Conservation (phyloP, 1,139 yeast species). For the Sugiyamaella neomexicana region DNA sequence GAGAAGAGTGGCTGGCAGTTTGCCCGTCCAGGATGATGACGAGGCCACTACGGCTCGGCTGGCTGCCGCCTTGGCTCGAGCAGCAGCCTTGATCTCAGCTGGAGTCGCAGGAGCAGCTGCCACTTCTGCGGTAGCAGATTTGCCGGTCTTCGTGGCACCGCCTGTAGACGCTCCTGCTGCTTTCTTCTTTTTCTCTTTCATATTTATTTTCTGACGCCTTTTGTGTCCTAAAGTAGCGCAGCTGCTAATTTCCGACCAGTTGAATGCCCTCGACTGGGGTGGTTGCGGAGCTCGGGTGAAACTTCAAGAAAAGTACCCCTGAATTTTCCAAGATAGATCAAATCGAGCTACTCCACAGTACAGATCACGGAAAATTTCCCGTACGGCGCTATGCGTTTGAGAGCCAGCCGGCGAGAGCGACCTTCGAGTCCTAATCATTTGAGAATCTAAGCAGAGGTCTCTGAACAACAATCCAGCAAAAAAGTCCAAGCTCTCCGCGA, state of each 20-base stretch:
- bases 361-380: background rate
- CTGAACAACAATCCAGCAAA: no score
- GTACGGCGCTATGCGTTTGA: slow-evolving; percentile 1
- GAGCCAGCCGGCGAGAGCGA: no score
- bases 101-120: slow-evolving; percentile 7
- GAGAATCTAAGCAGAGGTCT: no score
- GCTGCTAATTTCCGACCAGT: no score
- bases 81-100: slow-evolving; percentile 16
- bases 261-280: no score
- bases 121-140: background rate
- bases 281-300: no score
- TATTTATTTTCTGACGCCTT: background rate
- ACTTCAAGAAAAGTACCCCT: background rate
- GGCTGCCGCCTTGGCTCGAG: slow-evolving; percentile 24
- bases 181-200: slow-evolving; percentile 15
- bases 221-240: background rate
- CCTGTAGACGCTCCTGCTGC: background rate
- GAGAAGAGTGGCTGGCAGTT: slow-evolving; percentile 79
- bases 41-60: slow-evolving; percentile 50
- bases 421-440: no score
- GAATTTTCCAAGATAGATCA: background rate
- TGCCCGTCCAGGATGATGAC: slow-evolving; percentile 86
- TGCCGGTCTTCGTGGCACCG: slow-evolving; percentile 1
- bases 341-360: no score
- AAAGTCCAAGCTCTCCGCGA: no score